Evolutionary conservation across 805 yeast species (phyloP).

Genomic region (Debaryomyces tyrocola): DNA sequence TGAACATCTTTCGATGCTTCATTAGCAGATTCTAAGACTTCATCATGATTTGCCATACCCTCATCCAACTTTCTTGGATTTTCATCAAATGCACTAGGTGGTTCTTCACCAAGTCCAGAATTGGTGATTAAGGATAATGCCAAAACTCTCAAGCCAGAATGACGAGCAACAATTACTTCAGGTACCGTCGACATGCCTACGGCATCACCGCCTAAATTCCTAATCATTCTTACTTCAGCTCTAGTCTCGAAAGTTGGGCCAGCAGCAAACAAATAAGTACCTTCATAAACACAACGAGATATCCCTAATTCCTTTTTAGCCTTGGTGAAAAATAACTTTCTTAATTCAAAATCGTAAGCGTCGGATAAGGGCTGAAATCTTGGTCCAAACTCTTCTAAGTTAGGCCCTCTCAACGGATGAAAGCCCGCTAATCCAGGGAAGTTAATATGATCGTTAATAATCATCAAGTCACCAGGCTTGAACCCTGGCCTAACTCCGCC

Average conservation of each 20-base stretch:
- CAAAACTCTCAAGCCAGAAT: constrained; percentile 75
- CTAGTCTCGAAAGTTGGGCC: constrained; percentile 95
- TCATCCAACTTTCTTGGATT: constrained; percentile 53
- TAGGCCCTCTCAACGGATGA: constrained; percentile 87
- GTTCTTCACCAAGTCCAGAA: constrained; percentile 67
- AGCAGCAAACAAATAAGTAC: constrained; percentile 78
- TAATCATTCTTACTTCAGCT: constrained; percentile 82
- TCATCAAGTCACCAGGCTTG: constrained; percentile 87
- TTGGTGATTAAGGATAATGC: constrained; percentile 89
- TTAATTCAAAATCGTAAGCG: constrained; percentile 76
- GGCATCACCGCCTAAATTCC: constrained; percentile 80
- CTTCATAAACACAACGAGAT: constrained; percentile 74
- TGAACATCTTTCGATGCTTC: constrained; percentile 83
- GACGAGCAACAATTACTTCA: constrained; percentile 90
- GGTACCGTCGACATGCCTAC: constrained; percentile 99
- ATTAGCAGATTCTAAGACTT: constrained; percentile 80
- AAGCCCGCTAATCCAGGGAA: constrained; percentile 87
- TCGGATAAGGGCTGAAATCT: constrained; percentile 87
- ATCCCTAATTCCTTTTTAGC: constrained; percentile 48
- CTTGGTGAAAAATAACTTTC: constrained; percentile 58
- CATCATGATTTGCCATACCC: constrained; percentile 90
- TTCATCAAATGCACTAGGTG: constrained; percentile 63
- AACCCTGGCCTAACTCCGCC: constrained; percentile 76
- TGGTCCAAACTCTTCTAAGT: constrained; percentile 76
- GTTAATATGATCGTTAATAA: constrained; percentile 85